Base-by-base conservation (phyloP, 768 basidiomycete species). In the Suillus ampliporus region DNA sequence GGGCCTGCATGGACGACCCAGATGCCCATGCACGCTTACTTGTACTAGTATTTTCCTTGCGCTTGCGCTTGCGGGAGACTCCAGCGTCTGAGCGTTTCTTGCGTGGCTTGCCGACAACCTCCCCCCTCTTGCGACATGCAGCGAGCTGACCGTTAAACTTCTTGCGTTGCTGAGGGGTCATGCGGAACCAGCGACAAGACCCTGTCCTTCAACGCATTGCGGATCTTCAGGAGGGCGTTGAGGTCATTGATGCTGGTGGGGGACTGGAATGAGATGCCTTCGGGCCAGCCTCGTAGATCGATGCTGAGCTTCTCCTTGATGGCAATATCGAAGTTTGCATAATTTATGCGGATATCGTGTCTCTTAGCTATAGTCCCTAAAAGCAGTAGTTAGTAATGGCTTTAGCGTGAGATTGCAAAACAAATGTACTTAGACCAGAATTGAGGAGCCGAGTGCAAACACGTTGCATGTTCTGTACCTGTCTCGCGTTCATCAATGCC, bases 281-380 rank as follows among this genome's bases (percentile, higher is more conserved):
- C 44, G 11, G 61, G 64, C 64, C 64, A 62, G 5, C 64, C 64
- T 10, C 34, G 53, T 13, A 58, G 26, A 10, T 61, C n/a, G 5
- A 62, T 46, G 0, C 38, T n/a, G 13, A 57, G 34, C 8, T 62
- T 57, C 8, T 44, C n/a, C 26, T 64, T 58, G 21, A 65, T 62
- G 7, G 40, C 46, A 7, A 1, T 59, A n/a, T 57, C 35, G 19
- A 64, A 62, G 15, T 62, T 62, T 1, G 14, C 8, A 8, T 62
- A 65, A 31, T 58, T 50, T 9, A 61, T 37, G 3, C 6, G 4
- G 1, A 52, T 41, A 2, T 23, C 3, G 3, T 1, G 17, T 3
- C 15, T 5, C 8, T 51, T 52, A 28, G 34, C 10, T 10, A 11
- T 15, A 48, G 47, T 48, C 15, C 15, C 47, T 48, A 48, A 26